Evolutionary conservation across 495 filamentous ascomycete species (phyloP), one percentile per base, ranked within the genome.

Genomic region (Hypoxylon fuscum): DNA sequence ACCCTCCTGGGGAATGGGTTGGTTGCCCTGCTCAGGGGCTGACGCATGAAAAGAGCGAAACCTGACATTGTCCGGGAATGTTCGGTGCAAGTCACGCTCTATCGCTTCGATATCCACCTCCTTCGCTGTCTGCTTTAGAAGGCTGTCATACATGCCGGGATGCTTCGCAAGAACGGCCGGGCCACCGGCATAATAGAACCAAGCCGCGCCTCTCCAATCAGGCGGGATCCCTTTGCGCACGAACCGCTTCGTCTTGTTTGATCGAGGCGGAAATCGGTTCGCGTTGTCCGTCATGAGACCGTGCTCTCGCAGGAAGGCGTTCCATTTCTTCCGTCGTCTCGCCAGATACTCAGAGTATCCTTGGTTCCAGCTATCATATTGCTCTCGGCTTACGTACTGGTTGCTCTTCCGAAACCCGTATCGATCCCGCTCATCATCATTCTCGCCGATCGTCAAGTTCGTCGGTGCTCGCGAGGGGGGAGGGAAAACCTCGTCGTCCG

Each of bases 141-240:
- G 78, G 37, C 85, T 76, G 34, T 86, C 81, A 64, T 97, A 98
- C 9, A 91, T 72, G 2, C 90, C 90, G 8, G 80, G 76, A 68
- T 96, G 82, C 51, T 90, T 87, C 51, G 84, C 83, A 52, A 97
- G 68, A 61, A 88, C 85, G 35, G 86, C 83, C 22, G 90, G 90
- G 5, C 95, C 95, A 10, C 92, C 92, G n/a, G 92, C 93, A 72
- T 97, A 98, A 74, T 88, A 98, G 68, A 96, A 98, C 95, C 95
- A 98, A 25, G 95, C 94, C 4, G 89, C 88, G 9, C 95, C 95
- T 66, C 95, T 84, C 85, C 91, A 93, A 55, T 96, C 91, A 1
- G 93, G 89, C 1, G 95, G 95, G 20, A 97, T 92, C n/a, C 95
- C 95, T 73, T 98, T 98, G 29, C 94, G 87, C 23, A 97, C 84